Percentiles rank a stretch among this genome's conserved stretches.
These are phyloP conservation scores for Entophlyctis luteolus DNA, from an alignment of 192 early-diverging fungal genomes.

Conservation along the genomic window DNA sequence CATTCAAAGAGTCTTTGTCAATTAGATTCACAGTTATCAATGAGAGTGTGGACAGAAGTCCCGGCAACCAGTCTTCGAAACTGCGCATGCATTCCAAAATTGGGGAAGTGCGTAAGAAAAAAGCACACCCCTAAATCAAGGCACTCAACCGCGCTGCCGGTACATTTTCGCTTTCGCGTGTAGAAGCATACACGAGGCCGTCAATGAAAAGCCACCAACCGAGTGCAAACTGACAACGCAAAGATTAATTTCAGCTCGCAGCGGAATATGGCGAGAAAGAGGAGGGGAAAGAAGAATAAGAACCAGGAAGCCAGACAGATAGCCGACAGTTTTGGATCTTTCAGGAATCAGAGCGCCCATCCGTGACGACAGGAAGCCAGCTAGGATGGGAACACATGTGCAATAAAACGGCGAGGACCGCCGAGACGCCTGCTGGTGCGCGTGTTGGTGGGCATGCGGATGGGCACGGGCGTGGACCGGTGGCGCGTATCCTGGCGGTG, in stretches of 20 bases:
- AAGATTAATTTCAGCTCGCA: neutral
- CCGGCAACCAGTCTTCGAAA: constrained; percentile 54
- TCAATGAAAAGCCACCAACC: constrained; percentile 56
- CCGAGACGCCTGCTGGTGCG: too few species aligned
- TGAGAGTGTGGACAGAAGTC: constrained; percentile 47
- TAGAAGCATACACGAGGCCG: constrained; percentile 33
- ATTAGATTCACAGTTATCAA: constrained; percentile 53
- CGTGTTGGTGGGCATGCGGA: too few species aligned
- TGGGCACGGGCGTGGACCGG: too few species aligned
- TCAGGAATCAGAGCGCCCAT: constrained; percentile 16
- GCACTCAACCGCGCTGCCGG: too few species aligned
- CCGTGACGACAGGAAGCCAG: neutral
- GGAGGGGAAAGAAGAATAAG: neutral
- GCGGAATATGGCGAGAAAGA: neutral
- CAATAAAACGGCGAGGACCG: constrained; percentile 29
- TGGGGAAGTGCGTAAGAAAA: too few species aligned
- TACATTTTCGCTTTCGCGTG: constrained; percentile 5
- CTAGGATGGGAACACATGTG: constrained; percentile 14
- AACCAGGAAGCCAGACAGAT: constrained; percentile 34
- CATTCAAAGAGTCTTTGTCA: constrained; percentile 44
- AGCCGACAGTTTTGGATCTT: constrained; percentile 32
- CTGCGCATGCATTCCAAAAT: neutral
- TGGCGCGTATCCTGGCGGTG: too few species aligned
- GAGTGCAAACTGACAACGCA: constrained; percentile 37
- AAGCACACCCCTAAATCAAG: too few species aligned